Conservation (phyloP, 805 yeast species). For the Sugiyamaella chiloensis region DNA sequence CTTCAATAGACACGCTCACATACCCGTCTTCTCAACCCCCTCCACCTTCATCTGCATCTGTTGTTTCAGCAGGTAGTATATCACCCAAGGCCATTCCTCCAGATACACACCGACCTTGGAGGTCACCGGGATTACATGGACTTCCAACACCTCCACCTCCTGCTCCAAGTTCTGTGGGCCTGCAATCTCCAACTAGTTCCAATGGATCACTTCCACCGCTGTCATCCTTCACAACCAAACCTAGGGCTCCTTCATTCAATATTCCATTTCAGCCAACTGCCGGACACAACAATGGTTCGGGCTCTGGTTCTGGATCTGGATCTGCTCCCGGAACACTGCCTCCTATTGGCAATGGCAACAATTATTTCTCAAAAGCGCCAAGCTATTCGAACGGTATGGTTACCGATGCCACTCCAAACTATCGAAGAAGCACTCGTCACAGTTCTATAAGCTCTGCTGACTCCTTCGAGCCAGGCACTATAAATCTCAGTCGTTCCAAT, state of each 20-base stretch:
- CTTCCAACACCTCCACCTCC: slow-evolving; percentile 12
- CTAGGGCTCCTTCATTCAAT: slow-evolving; percentile 12
- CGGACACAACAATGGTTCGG: not conserved
- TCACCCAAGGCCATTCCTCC: slow-evolving; percentile 1
- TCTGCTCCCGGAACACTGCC: not conserved
- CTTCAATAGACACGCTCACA: slow-evolving; percentile 27
- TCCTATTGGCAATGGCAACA: slow-evolving; percentile 6
- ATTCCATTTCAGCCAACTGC: slow-evolving; percentile 8
- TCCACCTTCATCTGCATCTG: not conserved
- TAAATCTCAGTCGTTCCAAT: not conserved
- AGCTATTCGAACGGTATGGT: not conserved
- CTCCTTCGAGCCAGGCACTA: slow-evolving; percentile 8
- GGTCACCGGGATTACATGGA: slow-evolving; percentile 4
- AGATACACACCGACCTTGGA: not conserved
- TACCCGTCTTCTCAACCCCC: slow-evolving; percentile 10
- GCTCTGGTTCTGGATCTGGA: not conserved
- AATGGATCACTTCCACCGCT: not conserved
- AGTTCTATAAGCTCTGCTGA: slow-evolving; percentile 16
- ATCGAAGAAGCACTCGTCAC: slow-evolving; percentile 9
- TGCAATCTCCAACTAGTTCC: slow-evolving; percentile 7
- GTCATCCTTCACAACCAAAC: slow-evolving; percentile 3
- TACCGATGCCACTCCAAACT: not conserved
- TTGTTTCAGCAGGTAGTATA: not conserved
- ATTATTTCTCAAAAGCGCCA: slow-evolving; percentile 18
- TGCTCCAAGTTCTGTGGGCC: not conserved